Conservation (phyloP, 495 filamentous ascomycete genomes). For the Sphaerosporella brunnea region DNA sequence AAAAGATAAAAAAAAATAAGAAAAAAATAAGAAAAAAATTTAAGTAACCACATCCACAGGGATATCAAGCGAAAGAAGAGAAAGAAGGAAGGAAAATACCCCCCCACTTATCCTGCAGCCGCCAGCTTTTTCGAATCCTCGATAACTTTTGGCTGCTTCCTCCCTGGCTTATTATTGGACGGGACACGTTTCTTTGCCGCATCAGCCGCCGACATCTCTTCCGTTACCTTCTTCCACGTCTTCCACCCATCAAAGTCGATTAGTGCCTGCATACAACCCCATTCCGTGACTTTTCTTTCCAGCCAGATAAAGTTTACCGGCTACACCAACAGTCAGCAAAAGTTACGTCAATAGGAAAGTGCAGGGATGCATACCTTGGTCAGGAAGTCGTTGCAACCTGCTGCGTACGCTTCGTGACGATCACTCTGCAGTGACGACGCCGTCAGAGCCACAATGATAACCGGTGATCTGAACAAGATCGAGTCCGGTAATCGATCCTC, state of each 20-base stretch:
- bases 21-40: too few species aligned
- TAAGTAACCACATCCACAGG: too few species aligned
- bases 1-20: too few species aligned
- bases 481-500: conserved; percentile 39
- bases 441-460: conserved; percentile 94
- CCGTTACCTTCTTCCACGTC: conserved; percentile 74
- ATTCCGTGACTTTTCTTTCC: conserved; percentile 93
- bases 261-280: conserved; percentile 97
- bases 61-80: too few species aligned
- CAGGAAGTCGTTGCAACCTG: conserved; percentile 94
- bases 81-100: too few species aligned
- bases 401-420: conserved; percentile 81
- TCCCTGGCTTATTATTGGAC: too few species aligned
- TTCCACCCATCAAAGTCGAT: conserved; percentile 98
- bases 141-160: too few species aligned
- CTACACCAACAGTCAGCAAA: conserved; percentile 29
- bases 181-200: too few species aligned
- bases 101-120: too few species aligned
- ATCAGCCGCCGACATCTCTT: conserved; percentile 15
- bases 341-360: conserved; percentile 3
- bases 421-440: conserved; percentile 86
- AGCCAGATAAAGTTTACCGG: conserved; percentile 97
- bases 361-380: conserved; percentile 56
- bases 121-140: too few species aligned
- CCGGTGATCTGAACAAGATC: conserved; percentile 76